phyloP scores from a whole-genome alignment of 2,329 filamentous ascomycete species.

The Beauveria asiatica region DNA sequence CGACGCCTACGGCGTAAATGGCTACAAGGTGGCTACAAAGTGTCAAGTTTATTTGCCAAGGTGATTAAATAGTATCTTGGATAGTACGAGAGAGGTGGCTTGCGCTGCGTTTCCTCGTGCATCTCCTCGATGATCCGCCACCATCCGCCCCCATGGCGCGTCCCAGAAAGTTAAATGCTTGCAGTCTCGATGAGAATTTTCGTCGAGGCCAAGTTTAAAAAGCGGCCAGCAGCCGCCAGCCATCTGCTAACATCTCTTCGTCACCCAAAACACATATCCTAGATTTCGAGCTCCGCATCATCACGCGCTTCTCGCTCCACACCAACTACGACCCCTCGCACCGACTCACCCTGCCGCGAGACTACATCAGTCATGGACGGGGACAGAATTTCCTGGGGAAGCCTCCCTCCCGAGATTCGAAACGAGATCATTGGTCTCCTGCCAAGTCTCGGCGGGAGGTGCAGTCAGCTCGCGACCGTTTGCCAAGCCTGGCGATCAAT shows the following conservation, averaged over 20 bases:
- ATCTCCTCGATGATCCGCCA: too few species aligned
- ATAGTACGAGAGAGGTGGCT: too few species aligned
- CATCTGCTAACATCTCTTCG: background rate
- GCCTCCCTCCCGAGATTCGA: background rate
- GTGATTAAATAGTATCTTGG: too few species aligned
- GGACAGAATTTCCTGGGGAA: background rate
- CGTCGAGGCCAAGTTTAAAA: background rate
- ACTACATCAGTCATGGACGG: background rate
- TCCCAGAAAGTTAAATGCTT: too few species aligned
- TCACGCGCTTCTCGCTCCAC: background rate
- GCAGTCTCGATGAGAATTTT: background rate
- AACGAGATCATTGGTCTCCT: background rate
- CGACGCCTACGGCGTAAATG: too few species aligned
- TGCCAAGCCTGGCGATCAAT: slow-evolving; percentile 17
- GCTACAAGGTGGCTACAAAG: too few species aligned
- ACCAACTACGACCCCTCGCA: background rate
- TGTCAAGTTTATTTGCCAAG: too few species aligned
- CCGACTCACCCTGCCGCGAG: background rate
- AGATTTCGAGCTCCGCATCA: background rate
- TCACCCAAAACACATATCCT: background rate
- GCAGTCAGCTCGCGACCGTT: slow-evolving; percentile 10
- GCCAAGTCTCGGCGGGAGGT: background rate
- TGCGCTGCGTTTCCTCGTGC: too few species aligned
- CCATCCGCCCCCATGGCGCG: too few species aligned
- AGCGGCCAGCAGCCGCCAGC: background rate